Conservation (phyloP, 73 alveolate species). For the Paramecium primaurelia region DNA sequence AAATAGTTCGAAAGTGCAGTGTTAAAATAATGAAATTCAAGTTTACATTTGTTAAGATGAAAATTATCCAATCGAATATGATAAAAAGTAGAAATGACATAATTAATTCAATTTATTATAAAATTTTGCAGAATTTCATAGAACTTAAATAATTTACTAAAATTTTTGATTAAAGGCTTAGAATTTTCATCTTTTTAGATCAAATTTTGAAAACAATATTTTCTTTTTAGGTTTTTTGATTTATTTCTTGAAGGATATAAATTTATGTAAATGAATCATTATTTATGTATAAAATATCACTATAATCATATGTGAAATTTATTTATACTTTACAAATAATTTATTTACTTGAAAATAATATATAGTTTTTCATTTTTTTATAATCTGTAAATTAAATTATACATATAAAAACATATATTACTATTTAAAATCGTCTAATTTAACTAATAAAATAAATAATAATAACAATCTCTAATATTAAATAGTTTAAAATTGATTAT, state of each 20-base stretch:
- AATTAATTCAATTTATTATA: neutral
- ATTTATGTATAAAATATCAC: no score
- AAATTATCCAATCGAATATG: constrained; percentile 45
- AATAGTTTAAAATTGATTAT: no score
- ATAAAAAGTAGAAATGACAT: constrained; percentile 3
- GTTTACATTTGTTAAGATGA: constrained; percentile 61
- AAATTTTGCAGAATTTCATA: neutral
- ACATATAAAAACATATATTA: no score
- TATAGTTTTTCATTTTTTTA: no score
- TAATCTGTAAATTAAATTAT: no score
- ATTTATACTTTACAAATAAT: no score
- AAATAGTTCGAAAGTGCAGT: constrained; percentile 29
- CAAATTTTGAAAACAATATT: neutral
- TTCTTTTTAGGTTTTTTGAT: neutral
- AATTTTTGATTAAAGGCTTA: neutral
- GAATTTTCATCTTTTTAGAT: neutral
- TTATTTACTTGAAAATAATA: no score
- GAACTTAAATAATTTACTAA: neutral
- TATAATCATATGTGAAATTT: no score
- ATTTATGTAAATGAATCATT: neutral
- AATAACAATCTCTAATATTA: no score
- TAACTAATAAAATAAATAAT: no score
- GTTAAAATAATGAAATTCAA: constrained; percentile 42
- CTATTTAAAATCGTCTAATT: no score
- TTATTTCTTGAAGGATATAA: neutral